Evolutionary conservation across 2,329 filamentous ascomycete genomes (phyloP).

Genomic region (Aspergillus tubingensis): DNA sequence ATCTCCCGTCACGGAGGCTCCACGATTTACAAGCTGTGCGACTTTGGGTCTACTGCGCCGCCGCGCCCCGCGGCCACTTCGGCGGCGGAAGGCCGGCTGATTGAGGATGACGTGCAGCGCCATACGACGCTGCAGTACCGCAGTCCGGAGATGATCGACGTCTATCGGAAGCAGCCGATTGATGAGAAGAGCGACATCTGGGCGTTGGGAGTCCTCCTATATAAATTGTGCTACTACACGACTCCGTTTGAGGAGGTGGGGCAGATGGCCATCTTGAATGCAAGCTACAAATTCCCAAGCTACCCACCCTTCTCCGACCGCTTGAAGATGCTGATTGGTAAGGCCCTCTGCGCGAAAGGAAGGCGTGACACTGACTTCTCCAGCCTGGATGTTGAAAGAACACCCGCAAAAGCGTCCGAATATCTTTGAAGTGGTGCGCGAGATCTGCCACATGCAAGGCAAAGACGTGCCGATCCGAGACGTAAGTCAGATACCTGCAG

Average conservation of each 20-base stretch:
- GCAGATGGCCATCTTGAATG: constrained; percentile 95
- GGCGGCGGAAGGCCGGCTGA: constrained; percentile 82
- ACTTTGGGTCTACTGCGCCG: constrained; percentile 89
- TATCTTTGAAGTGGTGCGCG: constrained; percentile 88
- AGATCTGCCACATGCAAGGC: constrained; percentile 86
- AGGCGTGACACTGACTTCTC: constrained; percentile 22
- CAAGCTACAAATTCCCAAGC: constrained; percentile 85
- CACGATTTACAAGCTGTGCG: constrained; percentile 89
- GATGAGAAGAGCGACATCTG: constrained; percentile 99
- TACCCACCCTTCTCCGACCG: constrained; percentile 89
- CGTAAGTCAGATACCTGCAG: constrained; percentile 54
- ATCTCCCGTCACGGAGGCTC: constrained; percentile 70
- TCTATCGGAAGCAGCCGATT: constrained; percentile 93
- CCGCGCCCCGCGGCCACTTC: constrained; percentile 83
- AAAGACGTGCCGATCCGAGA: constrained; percentile 85
- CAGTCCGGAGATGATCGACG: constrained; percentile 98
- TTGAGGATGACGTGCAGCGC: constrained; percentile 95
- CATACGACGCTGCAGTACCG: constrained; percentile 97
- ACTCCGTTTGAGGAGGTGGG: constrained; percentile 98
- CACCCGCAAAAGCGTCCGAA: constrained; percentile 78
- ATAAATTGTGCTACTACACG: constrained; percentile 99
- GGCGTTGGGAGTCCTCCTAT: constrained; percentile 91
- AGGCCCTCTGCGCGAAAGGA: constrained; percentile 27
- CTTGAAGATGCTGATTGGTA: constrained; percentile 87
- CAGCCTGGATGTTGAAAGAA: constrained; percentile 84